Base-by-base conservation (phyloP, 1,284 basidiomycete genomes). In the Malassezia slooffiae region DNA sequence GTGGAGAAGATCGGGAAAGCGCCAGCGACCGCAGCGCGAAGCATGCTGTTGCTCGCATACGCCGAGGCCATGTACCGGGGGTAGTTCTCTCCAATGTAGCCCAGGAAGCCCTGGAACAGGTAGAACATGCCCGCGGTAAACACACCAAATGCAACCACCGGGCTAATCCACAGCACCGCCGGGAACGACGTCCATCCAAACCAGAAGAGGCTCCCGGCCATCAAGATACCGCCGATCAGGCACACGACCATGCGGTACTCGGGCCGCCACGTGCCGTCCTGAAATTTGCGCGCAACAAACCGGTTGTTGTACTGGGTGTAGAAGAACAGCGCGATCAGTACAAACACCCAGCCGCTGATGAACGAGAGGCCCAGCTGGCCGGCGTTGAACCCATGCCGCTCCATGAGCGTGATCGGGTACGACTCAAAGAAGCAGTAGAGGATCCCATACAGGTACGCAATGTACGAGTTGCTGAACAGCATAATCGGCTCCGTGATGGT, bases 171-270 rank as follows among this genome's bases (percentile, higher is more conserved):
- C 39, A 64, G 61, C 3, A 61, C 49, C 15, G 48, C 43, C 1
- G 44, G 41, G 24, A 55, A 47, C 3, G 69, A 52, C 2, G 63
- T 54, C 71, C 71, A 72, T 8, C 67, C 71, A 34, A 70, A 71
- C 17, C 69, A 51, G 36, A 86, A 77, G 10, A 86, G 70, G 17
- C 81, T 81, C 33, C 82, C 64, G 0, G 82, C 82, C 2, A 80
- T 77, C 44, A 83, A 79, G 30, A 81, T 67, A 0, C 80, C 79
- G 1, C 80, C 82, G 47, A 82, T 73, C 55, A 85, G 43, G 1
- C 61, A 61, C 13, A 66, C 55, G 6, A 54, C 40, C 22, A 72
- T 46, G 1, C 69, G 52, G 32, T 61, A 55, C 44, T 72, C 70
- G 9, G 70, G 70, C 85, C 74, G 36, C 42, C 31, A 54, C 21